Conservation (phyloP, 257 asterid genomes). For the Solanum habrochaites region DNA sequence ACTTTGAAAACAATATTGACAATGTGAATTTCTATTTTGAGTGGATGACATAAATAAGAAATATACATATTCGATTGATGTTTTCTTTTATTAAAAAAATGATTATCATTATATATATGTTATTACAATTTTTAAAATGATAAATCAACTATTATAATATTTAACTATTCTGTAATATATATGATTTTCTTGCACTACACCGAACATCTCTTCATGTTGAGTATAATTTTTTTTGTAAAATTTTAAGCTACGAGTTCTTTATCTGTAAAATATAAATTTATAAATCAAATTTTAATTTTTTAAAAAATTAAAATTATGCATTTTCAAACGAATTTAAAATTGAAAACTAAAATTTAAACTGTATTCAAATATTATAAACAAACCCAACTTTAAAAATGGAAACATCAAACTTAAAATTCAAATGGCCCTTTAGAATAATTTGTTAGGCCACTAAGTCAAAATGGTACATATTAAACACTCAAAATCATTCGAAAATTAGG, state of each 20-base stretch:
- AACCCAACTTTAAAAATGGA: not conserved
- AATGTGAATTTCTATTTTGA: too few relatives aligned
- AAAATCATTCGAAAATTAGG: not conserved
- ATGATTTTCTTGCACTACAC: fast-evolving
- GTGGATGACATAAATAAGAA: too few relatives aligned
- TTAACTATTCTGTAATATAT: too few relatives aligned
- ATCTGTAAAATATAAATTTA: too few relatives aligned
- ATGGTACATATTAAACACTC: not conserved
- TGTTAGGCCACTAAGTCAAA: not conserved
- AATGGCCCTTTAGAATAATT: not conserved
- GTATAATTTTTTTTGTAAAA: too few relatives aligned
- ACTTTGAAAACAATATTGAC: too few relatives aligned
- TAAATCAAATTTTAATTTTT: too few relatives aligned
- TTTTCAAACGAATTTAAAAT: not conserved
- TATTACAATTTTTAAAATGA: too few relatives aligned
- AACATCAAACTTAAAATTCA: not conserved
- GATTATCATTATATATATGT: not conserved
- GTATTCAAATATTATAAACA: not conserved
- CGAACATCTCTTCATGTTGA: fast-evolving
- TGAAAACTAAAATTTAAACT: not conserved
- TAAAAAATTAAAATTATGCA: not conserved
- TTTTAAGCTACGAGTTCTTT: too few relatives aligned
- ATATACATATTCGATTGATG: too few relatives aligned
- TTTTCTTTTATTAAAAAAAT: too few relatives aligned
- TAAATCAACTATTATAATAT: too few relatives aligned